Percentiles rank a stretch among this genome's conserved stretches.
Evolutionary conservation across 129 eudicot genomes (phyloP).

Genomic region (Artemisia argyi): DNA sequence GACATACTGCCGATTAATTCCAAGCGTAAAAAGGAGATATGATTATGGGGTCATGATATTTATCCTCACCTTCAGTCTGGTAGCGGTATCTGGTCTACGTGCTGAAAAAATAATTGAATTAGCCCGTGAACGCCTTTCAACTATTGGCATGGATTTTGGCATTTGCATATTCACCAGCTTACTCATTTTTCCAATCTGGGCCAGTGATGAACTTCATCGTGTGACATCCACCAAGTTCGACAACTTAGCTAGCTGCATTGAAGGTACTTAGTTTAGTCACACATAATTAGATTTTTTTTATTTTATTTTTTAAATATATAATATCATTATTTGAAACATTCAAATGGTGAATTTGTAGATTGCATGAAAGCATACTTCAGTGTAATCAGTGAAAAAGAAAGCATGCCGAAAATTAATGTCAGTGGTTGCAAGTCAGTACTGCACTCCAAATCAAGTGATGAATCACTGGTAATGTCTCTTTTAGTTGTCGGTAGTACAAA

Average conservation of each 20-base stretch:
- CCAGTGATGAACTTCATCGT: slow-evolving; percentile 76
- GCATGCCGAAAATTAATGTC: slow-evolving; percentile 24
- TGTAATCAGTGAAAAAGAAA: slow-evolving; percentile 46
- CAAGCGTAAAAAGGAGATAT: slow-evolving; percentile 58
- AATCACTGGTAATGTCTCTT: slow-evolving; percentile 59
- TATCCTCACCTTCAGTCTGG: slow-evolving; percentile 76
- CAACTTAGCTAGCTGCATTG: slow-evolving; percentile 54
- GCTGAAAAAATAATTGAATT: slow-evolving; percentile 56
- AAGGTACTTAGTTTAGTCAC: slow-evolving; percentile 39
- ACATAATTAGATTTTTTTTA: not conserved
- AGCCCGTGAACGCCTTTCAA: slow-evolving; percentile 65
- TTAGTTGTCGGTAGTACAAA: slow-evolving; percentile 4
- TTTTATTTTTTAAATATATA: not conserved
- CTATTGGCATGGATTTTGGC: slow-evolving; percentile 77
- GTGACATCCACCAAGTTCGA: slow-evolving; percentile 58
- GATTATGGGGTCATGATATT: slow-evolving; percentile 82
- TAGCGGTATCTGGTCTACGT: slow-evolving; percentile 70
- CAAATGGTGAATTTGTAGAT: slow-evolving; percentile 41
- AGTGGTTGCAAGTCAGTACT: slow-evolving; percentile 65
- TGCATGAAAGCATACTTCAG: slow-evolving; percentile 68
- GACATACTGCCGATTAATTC: slow-evolving; percentile 68
- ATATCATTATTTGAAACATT: not conserved
- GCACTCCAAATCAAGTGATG: slow-evolving; percentile 76
- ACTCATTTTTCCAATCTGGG: slow-evolving; percentile 81
- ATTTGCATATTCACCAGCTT: slow-evolving; percentile 70